Evolutionary conservation across 2,329 filamentous ascomycete species (phyloP).

Genomic region (Ilyonectria mors-panacis): DNA sequence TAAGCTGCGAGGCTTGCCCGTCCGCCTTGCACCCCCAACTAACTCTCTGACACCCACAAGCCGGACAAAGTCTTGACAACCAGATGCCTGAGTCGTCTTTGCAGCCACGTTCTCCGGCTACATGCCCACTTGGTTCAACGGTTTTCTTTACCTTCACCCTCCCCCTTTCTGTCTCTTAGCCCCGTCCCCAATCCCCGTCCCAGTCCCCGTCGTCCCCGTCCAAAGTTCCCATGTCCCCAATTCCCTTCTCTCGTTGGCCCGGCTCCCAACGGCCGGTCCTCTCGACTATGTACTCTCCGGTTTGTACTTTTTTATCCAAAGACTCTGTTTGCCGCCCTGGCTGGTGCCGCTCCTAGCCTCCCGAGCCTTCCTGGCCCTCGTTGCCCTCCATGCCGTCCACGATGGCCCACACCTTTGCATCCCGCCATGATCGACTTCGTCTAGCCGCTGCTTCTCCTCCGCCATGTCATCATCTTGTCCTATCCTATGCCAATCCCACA

Average conservation of each 20-base stretch:
- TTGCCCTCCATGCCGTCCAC: constrained; percentile 47
- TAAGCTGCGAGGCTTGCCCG: constrained; percentile 31
- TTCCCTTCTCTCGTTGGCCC: constrained; percentile 45
- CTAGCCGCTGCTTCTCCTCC: constrained; percentile 47
- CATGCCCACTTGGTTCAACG: constrained; percentile 35
- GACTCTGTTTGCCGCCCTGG: constrained; percentile 34
- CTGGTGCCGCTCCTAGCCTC: constrained; percentile 49
- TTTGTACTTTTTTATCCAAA: constrained; percentile 32
- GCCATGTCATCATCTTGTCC: constrained; percentile 54
- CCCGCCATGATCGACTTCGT: constrained; percentile 53
- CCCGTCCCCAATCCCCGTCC: constrained; percentile 12
- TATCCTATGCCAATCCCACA: constrained; percentile 47
- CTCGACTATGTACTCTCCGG: constrained; percentile 34
- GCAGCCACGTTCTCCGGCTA: constrained; percentile 44
- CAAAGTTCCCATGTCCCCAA: constrained; percentile 34
- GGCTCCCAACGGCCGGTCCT: constrained; percentile 36
- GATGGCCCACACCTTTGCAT: constrained; percentile 54
- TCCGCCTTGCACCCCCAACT: constrained; percentile 43
- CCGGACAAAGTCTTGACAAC: constrained; percentile 44
- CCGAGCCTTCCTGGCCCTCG: constrained; percentile 36
- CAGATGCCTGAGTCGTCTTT: constrained; percentile 38
- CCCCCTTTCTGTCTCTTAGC: constrained; percentile 36
- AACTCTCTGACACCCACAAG: constrained; percentile 41
- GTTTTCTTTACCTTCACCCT: constrained; percentile 48
- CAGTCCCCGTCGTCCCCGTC: constrained; percentile 26